Conservation (phyloP, 768 basidiomycete species). For the Coprinellus micaceus region DNA sequence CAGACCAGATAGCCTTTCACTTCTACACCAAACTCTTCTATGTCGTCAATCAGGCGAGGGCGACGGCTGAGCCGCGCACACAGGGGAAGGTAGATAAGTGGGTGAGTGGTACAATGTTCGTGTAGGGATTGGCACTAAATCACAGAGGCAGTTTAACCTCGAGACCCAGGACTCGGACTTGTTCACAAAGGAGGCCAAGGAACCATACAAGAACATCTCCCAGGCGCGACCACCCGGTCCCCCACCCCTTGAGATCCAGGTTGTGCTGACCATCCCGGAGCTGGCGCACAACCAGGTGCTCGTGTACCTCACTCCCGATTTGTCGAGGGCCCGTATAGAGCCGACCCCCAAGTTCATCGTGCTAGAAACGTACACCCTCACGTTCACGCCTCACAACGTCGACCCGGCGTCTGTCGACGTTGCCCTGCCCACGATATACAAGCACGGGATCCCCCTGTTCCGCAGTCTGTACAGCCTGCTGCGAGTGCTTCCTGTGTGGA, state of each 20-base stretch:
- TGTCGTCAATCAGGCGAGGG: constrained; percentile 68
- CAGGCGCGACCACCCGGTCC: constrained; percentile 30
- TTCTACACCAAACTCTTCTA: constrained; percentile 81
- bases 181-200: constrained; percentile 11
- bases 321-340: constrained; percentile 60
- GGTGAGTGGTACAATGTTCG: constrained; percentile 43
- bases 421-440: constrained; percentile 72
- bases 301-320: constrained; percentile 57
- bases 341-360: constrained; percentile 61
- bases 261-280: constrained; percentile 69
- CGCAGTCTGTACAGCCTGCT: constrained; percentile 72
- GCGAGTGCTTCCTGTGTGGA: constrained; percentile 75
- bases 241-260: constrained; percentile 51
- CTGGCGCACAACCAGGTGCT: constrained; percentile 67
- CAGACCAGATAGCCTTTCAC: constrained; percentile 83
- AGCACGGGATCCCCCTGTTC: constrained; percentile 80
- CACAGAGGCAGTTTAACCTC: constrained; percentile 12
- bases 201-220: constrained; percentile 29
- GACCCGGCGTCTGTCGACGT: constrained; percentile 35
- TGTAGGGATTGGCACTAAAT: background rate
- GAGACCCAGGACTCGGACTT: constrained; percentile 17
- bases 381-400: constrained; percentile 6
- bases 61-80: constrained; percentile 45
- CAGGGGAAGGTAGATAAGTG: constrained; percentile 72
- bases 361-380: constrained; percentile 13